Evolutionary conservation across 2,329 filamentous ascomycete genomes (phyloP).

Genomic region (Fusarium bactridioides): DNA sequence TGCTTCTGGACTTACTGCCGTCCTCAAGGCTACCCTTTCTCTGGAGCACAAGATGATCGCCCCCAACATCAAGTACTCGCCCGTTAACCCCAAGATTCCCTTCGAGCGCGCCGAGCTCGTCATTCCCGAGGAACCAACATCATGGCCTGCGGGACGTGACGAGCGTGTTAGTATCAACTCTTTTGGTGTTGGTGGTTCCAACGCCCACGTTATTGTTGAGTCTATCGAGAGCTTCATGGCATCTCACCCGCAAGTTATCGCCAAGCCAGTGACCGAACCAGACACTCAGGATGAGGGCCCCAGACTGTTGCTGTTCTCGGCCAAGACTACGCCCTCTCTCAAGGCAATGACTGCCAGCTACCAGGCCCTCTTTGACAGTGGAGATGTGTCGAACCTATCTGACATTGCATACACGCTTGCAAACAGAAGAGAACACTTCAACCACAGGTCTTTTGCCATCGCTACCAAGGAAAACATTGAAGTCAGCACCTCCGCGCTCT

Average conservation of each 20-base stretch:
- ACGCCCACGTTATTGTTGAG: not conserved
- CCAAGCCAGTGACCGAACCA: not conserved
- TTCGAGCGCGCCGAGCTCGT: not conserved
- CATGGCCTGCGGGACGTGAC: not conserved
- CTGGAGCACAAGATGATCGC: conserved; percentile 45
- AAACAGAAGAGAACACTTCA: not conserved
- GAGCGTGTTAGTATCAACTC: not conserved
- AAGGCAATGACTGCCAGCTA: not conserved
- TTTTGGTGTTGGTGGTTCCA: not conserved
- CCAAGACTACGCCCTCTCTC: not conserved
- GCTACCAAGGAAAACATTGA: not conserved
- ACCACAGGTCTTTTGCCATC: not conserved
- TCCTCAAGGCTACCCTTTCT: conserved; percentile 29
- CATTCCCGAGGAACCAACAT: not conserved
- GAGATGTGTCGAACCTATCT: not conserved
- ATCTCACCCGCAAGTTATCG: not conserved
- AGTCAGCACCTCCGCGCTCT: not conserved
- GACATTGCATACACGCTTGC: not conserved
- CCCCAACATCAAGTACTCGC: conserved; percentile 31
- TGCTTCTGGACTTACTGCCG: not conserved
- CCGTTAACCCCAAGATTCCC: not conserved
- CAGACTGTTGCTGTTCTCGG: not conserved
- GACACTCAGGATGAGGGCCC: not conserved
- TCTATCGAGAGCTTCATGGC: not conserved
- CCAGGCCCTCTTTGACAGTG: not conserved